Conservation (phyloP, 352 stramenopile genomes). For the Thalassiosira sp. region DNA sequence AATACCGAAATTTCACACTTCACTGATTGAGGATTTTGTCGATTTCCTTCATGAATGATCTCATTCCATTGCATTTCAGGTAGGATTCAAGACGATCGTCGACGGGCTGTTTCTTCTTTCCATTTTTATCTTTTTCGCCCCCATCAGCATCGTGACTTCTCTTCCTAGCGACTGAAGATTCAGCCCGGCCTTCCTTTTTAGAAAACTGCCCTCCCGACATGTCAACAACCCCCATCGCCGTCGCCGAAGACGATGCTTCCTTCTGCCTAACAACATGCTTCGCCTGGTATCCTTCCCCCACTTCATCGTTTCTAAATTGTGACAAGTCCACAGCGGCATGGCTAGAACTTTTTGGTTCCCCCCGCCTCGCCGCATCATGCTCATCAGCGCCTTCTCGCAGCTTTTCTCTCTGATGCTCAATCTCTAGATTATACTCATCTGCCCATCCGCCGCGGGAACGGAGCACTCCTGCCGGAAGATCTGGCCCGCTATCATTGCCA, state of each 20-base stretch:
- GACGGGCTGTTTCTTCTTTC: constrained; percentile 10
- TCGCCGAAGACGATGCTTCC: background rate
- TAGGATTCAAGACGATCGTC: constrained; percentile 39
- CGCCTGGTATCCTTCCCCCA: constrained; percentile 80
- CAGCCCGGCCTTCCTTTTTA: constrained; percentile 1
- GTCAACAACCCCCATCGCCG: constrained; percentile 41
- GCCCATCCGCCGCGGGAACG: constrained; percentile 41
- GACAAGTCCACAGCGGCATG: constrained; percentile 64
- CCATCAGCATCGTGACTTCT: constrained; percentile 9
- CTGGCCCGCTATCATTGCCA: constrained; percentile 26
- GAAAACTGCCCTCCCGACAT: constrained; percentile 52
- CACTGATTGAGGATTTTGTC: constrained; percentile 61
- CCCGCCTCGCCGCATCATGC: constrained; percentile 1
- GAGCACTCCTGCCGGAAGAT: constrained; percentile 27
- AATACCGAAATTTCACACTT: too few species aligned
- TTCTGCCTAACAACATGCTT: constrained; percentile 76
- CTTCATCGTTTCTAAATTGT: constrained; percentile 80
- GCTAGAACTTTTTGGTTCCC: background rate
- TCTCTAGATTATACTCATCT: constrained; percentile 37
- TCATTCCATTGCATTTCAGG: constrained; percentile 62
- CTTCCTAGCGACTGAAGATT: constrained; percentile 15
- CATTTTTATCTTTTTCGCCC: constrained; percentile 1
- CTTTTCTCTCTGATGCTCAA: constrained; percentile 47
- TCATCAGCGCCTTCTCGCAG: constrained; percentile 5
- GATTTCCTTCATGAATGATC: constrained; percentile 68